These are phyloP conservation scores for Oryza australiensis DNA, from an alignment of 176 grass and related monocot species.

Conservation along the genomic window DNA sequence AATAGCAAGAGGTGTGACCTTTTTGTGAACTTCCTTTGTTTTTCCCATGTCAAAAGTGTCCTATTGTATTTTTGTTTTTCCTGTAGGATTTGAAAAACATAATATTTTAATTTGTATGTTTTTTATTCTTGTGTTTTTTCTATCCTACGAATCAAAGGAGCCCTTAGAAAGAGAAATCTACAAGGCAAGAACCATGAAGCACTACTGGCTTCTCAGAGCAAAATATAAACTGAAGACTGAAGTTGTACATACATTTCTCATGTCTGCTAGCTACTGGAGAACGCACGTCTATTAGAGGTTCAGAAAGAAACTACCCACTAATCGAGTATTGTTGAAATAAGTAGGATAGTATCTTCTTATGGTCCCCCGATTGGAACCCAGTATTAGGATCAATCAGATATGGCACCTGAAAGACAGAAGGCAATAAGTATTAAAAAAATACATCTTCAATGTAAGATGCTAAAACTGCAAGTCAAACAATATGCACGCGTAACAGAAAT, in stretches of 20 bases:
- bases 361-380: conserved; percentile 62
- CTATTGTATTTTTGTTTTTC: too few species aligned
- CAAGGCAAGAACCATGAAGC: not conserved
- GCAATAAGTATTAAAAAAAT: not conserved
- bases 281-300: not conserved
- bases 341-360: conserved; percentile 69
- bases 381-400: conserved; percentile 78
- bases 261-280: conserved; percentile 1
- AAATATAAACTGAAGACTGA: not conserved
- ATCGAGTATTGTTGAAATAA: conserved; percentile 68
- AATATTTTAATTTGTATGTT: too few species aligned
- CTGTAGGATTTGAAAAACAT: too few species aligned
- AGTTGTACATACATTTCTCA: not conserved
- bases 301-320: conserved; percentile 12
- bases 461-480: not conserved
- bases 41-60: too few species aligned
- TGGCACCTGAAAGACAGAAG: conserved; percentile 62
- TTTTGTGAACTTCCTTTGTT: too few species aligned
- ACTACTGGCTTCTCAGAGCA: not conserved
- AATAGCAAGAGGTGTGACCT: too few species aligned
- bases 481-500: not conserved
- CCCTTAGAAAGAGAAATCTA: not conserved
- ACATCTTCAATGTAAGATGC: not conserved
- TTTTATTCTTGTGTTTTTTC: too few species aligned
- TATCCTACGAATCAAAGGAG: too few species aligned